Base-by-base conservation (phyloP, 345 rosid species). In the Aethionema arabicum region DNA sequence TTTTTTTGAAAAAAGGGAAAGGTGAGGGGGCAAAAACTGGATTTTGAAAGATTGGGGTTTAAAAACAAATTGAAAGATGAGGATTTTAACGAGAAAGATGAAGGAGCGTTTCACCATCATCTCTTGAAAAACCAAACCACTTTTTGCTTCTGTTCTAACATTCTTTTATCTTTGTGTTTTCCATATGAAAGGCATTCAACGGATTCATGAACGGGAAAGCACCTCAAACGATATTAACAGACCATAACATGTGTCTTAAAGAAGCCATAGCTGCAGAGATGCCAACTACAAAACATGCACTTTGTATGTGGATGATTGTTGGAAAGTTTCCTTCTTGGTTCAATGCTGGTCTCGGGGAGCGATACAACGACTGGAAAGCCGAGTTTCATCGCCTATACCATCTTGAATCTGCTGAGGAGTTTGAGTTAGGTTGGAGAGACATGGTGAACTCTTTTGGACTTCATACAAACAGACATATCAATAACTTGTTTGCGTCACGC, bases 281-380 rank as follows among this genome's bases (percentile, higher is more conserved):
- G 86, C 95, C 91, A 45, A 60, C 78, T 8, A 80, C 93, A 32
- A 92, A 89, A 75, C 96, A 92, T 72, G 89, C 93, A 32, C 93
- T 87, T 47, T 89, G 96, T 82, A 85, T 92, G 76, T 92, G 98
- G 98, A 83, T 92, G 96, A 81, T 89, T 52, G 87, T 87, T 64
- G 95, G 81, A 13, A 91, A 91, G 75, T 91, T 91, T 63, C 95
- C 98, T 11, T 88, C 98, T 37, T 92, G 98, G 91, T 89, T 88
- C 73, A 88, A 88, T 69, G 95, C 93, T 72, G 84, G 84, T 70
- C 78, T 92, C 35, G 96, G 96, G 16, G 98, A 92, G 59, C 87
- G 82, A 11, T 92, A 92, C 72, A 92, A 83, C 11, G 93, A 85
- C 76, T 92, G 98, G 98, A 92, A 92, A 74, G 74, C 89, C 44